Percentiles rank a stretch among this genome's conserved stretches.
Conservation (phyloP, 345 rosid species). For the Heritiera littoralis region DNA sequence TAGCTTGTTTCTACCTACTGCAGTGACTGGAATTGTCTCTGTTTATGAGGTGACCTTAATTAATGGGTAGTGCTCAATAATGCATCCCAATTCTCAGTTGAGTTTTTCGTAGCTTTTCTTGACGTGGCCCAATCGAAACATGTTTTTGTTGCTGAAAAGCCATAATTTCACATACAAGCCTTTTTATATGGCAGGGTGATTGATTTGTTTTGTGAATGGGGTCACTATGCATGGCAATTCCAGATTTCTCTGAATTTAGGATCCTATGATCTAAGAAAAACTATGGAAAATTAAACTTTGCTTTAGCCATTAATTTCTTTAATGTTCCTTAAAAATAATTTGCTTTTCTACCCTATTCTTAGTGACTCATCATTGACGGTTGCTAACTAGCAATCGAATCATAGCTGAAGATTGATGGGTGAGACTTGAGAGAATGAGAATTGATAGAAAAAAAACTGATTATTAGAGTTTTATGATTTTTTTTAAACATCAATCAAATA, state of each 20-base stretch:
- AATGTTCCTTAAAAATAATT: neutral
- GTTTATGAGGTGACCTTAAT: neutral
- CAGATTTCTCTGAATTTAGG: neutral
- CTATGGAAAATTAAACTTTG: too few species aligned
- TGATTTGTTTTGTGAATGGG: neutral
- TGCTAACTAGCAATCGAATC: too few species aligned
- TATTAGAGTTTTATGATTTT: too few species aligned
- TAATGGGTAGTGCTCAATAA: neutral
- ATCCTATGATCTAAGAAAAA: neutral
- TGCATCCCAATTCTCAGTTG: neutral
- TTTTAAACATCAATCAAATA: too few species aligned
- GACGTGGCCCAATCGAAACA: slow-evolving; percentile 3
- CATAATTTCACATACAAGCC: neutral
- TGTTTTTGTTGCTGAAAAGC: neutral
- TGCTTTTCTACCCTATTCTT: neutral
- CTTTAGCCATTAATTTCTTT: neutral
- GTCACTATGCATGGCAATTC: neutral
- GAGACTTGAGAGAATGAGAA: too few species aligned
- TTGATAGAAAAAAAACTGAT: too few species aligned
- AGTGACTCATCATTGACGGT: neutral
- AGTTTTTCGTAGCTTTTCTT: neutral
- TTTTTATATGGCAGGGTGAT: neutral
- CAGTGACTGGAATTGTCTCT: neutral
- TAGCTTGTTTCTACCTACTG: neutral
- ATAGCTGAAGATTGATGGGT: too few species aligned